These are phyloP conservation scores for Rhizoclosmatium globosum DNA, from an alignment of 192 early-diverging fungal genomes.

Conservation along the genomic window DNA sequence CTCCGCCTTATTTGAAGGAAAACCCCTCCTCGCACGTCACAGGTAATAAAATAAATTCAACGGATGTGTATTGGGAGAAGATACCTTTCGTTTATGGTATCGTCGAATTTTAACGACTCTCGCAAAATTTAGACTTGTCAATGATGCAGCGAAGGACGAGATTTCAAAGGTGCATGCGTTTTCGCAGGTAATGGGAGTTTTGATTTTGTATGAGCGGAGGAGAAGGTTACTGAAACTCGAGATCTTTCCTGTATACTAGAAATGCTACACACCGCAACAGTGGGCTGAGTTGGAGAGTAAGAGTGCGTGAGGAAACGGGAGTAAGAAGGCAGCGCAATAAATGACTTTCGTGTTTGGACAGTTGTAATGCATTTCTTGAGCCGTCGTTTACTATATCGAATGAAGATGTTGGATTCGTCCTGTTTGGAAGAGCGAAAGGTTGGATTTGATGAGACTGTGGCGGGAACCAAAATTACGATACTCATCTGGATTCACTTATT, in stretches of 20 bases:
- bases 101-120: not conserved
- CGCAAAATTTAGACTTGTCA: constrained; percentile 65
- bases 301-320: not conserved
- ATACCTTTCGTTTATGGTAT: not conserved
- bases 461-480: too few species aligned
- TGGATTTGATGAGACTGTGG: too few species aligned
- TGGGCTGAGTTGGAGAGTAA: constrained; percentile 48
- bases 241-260: constrained; percentile 46
- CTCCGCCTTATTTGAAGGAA: constrained; percentile 75
- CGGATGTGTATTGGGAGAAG: not conserved
- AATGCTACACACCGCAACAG: constrained; percentile 74
- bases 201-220: not conserved
- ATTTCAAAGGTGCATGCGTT: constrained; percentile 86
- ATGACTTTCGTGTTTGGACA: too few species aligned
- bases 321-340: too few species aligned
- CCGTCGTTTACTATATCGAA: too few species aligned
- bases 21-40: constrained; percentile 74
- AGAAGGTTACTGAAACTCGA: not conserved
- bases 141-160: constrained; percentile 80
- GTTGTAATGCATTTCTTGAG: too few species aligned
- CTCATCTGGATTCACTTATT: too few species aligned
- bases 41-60: constrained; percentile 45
- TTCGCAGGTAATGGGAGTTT: constrained; percentile 67
- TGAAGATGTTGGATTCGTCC: too few species aligned
- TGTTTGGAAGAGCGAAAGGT: too few species aligned